These are phyloP conservation scores for Puccinia polysora DNA, from an alignment of 1,284 basidiomycete species.

Conservation along the genomic window DNA sequence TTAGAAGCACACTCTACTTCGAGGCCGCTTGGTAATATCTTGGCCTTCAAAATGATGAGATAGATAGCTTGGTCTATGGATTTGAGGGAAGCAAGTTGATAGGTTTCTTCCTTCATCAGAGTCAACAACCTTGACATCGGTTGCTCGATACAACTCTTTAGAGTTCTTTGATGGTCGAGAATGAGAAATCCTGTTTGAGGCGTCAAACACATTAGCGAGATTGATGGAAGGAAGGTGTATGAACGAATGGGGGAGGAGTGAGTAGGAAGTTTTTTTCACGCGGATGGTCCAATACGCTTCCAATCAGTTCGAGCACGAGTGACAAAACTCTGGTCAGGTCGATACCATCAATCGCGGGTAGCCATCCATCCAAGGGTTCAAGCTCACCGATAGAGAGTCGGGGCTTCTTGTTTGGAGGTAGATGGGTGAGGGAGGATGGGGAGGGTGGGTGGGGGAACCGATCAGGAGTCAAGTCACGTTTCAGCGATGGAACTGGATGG, in stretches of 20 bases:
- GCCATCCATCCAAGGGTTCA: constrained; percentile 1
- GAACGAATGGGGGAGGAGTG: background rate
- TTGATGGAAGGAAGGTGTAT: no score
- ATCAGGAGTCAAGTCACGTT: constrained; percentile 7
- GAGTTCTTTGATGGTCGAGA: background rate
- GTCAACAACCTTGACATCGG: background rate
- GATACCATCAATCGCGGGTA: background rate
- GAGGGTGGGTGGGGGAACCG: constrained; percentile 15
- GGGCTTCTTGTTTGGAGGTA: background rate
- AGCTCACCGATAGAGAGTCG: background rate
- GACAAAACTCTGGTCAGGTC: background rate
- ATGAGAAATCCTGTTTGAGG: background rate
- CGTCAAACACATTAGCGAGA: background rate
- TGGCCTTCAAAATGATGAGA: background rate
- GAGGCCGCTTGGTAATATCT: no score
- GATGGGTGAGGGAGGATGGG: constrained; percentile 1
- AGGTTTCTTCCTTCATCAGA: background rate
- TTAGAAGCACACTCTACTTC: no score
- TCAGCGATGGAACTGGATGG: constrained; percentile 29
- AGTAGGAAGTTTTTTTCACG: background rate
- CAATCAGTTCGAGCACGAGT: background rate
- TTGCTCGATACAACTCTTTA: background rate
- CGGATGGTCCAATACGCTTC: background rate
- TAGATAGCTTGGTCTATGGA: background rate
- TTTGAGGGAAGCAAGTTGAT: background rate